These are phyloP conservation scores for Acaromyces ingoldii DNA, from an alignment of 1,284 basidiomycete species.

Conservation along the genomic window DNA sequence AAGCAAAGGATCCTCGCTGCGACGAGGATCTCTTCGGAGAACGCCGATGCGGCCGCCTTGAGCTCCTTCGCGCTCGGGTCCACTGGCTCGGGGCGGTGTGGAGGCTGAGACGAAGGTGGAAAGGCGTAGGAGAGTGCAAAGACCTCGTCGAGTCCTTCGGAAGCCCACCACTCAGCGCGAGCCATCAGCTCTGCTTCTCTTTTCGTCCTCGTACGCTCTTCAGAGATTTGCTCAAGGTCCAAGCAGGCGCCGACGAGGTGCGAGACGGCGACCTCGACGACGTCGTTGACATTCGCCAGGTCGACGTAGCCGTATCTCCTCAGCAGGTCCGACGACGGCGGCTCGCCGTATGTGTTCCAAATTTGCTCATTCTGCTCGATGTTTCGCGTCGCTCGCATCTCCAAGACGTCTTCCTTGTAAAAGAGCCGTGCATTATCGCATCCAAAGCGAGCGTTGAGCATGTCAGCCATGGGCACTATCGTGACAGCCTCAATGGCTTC, in stretches of 20 bases:
- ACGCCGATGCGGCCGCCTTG: conserved; percentile 50
- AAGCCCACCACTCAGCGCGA: conserved; percentile 37
- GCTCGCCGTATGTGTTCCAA: conserved; percentile 77
- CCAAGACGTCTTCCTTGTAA: conserved; percentile 67
- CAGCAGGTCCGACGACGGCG: conserved; percentile 88
- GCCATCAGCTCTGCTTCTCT: conserved; percentile 12
- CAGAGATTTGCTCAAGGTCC: neutral
- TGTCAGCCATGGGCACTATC: conserved; percentile 96
- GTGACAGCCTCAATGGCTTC: conserved; percentile 64
- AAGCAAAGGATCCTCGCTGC: conserved; percentile 68
- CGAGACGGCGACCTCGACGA: conserved; percentile 78
- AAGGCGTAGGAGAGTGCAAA: conserved; percentile 40
- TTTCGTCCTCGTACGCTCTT: neutral
- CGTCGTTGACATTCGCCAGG: conserved; percentile 77
- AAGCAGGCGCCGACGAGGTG: conserved; percentile 59
- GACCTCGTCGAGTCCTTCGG: conserved; percentile 40
- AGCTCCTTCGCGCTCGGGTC: conserved; percentile 18
- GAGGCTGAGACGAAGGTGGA: conserved; percentile 21
- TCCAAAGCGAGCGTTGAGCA: conserved; percentile 55
- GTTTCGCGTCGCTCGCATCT: conserved; percentile 73
- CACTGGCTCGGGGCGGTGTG: conserved; percentile 24
- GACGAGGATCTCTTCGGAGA: conserved; percentile 66
- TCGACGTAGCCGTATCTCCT: conserved; percentile 93
- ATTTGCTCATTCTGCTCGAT: conserved; percentile 83
- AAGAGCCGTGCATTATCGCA: conserved; percentile 64